Evolutionary conservation across 2,329 filamentous ascomycete genomes (phyloP), one percentile per base, ranked within the genome.

Genomic region (Botrytis galanthina): DNA sequence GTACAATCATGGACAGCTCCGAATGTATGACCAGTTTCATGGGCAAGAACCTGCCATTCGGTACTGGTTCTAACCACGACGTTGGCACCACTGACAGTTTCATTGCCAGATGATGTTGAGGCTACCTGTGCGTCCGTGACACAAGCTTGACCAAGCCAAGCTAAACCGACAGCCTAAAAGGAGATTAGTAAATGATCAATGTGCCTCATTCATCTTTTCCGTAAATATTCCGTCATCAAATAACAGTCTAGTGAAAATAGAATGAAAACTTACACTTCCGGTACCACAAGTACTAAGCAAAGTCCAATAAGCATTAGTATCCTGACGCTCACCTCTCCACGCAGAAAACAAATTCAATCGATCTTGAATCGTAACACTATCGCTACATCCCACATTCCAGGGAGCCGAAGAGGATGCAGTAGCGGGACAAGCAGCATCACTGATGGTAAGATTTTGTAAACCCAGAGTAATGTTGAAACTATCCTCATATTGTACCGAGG

Each of bases 381-480:
- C 81, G 73, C 85, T 87, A 83, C 96, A 99, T 35, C 84, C 88
- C 71, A 93, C 85, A 80, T 99, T 99, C 94, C 95, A 99, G 1
- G 90, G 90, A 0, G 93, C 91, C 7, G 90, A 87, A 2, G 88
- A 80, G 16, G 90, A 86, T 9, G 92, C 84, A 0, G 89, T 88
- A 6, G 89, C 88, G 0, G 95, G 93, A 80, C 96, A 99, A n/a
- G 85, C 85, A 6, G 87, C 83, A 62, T 93, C 89, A 73, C 89
- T 93, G 75, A 98, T 89, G 44, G 94, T 92, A 71, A 99, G 83
- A 80, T 97, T 97, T 77, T 91, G 90, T 74, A 99, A 89, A 61
- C 94, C 96, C 51, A 99, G 89, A 0, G 95, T 95, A 78, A 99
- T 95, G 82, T 98, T 98, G 85, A 99, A 98, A 12, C 93, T 93